A percentile compares a stretch with the other conserved stretches of the same genome.
Conservation (phyloP, 2,329 filamentous ascomycete species). For the Curvularia spicifera region DNA sequence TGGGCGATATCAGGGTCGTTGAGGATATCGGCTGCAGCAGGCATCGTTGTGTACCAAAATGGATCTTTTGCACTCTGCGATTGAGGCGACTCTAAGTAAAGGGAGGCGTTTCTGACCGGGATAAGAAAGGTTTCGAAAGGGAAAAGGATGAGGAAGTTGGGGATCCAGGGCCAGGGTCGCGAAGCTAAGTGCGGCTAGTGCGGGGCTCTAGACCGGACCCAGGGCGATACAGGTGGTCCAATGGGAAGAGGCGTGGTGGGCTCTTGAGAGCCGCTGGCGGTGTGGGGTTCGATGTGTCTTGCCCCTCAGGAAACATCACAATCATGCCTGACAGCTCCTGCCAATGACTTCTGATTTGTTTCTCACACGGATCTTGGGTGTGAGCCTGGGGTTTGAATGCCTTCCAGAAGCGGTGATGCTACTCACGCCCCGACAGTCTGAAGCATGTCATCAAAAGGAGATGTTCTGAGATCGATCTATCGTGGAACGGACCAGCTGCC, state of each 20-base stretch:
- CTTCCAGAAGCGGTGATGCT: background rate
- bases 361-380: background rate
- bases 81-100: background rate
- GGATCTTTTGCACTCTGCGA: background rate
- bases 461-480: background rate
- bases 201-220: conserved; percentile 2
- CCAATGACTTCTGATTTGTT: background rate
- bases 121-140: conserved; percentile 3
- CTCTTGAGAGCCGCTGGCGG: background rate
- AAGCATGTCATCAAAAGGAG: background rate
- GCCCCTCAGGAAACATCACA: background rate
- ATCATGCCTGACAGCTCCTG: background rate
- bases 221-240: background rate
- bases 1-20: conserved; percentile 63
- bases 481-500: background rate
- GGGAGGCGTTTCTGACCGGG: background rate
- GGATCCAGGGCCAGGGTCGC: conserved; percentile 7
- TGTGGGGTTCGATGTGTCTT: background rate
- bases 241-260: background rate
- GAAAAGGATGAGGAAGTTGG: conserved; percentile 11
- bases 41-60: conserved; percentile 21
- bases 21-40: conserved; percentile 39
- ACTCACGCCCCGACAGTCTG: background rate
- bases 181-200: conserved; percentile 8
- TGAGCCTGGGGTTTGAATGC: background rate